Conservation (phyloP, 2,329 filamentous ascomycete species). For the Botrytis porri region DNA sequence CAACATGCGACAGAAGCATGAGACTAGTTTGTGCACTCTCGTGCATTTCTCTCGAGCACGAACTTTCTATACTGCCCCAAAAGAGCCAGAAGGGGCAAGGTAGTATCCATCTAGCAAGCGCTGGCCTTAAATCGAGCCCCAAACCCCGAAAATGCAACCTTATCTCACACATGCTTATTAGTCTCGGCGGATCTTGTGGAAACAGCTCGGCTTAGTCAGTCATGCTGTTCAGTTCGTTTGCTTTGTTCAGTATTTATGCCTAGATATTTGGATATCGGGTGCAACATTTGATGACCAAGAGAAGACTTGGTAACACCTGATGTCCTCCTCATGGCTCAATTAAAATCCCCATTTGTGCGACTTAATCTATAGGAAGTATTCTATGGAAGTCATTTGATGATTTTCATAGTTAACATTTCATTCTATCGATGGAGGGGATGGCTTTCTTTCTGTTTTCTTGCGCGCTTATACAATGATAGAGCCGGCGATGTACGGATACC, state of each 20-base stretch:
- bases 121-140: background rate
- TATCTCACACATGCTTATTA: constrained; percentile 6
- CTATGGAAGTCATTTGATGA: constrained; percentile 1
- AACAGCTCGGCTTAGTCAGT: background rate
- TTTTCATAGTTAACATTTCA: background rate
- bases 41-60: background rate
- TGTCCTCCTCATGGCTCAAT: background rate
- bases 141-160: background rate
- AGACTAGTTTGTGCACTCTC: background rate
- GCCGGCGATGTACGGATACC: background rate
- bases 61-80: background rate
- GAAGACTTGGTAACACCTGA: background rate
- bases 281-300: constrained; percentile 1
- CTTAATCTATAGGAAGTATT: background rate
- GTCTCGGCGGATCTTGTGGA: background rate
- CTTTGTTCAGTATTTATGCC: background rate
- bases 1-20: constrained; percentile 14
- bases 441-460: background rate
- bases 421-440: background rate
- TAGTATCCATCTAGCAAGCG: constrained; percentile 1
- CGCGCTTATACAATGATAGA: background rate
- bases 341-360: background rate
- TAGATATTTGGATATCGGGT: background rate
- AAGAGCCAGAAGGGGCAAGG: background rate
- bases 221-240: background rate